Evolutionary conservation across 2,329 filamentous ascomycete species (phyloP), one percentile per base, ranked within the genome.

Genomic region (Curvularia hawaiiensis): DNA sequence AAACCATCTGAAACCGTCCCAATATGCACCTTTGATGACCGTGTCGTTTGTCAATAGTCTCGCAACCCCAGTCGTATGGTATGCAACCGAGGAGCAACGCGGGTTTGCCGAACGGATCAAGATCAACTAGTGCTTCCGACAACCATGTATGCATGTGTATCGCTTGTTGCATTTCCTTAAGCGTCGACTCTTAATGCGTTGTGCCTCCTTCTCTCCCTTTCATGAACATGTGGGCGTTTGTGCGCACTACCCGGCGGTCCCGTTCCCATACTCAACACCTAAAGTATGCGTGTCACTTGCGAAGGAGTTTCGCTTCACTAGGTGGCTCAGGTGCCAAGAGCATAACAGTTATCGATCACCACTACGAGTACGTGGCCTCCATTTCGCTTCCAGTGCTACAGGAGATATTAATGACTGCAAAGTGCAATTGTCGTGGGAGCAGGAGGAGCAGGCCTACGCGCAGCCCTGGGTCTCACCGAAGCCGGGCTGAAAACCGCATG

Each of bases 401-500:
- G 16, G 7, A 3, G 3, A 26, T 38, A 20, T 56, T 67, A 45
- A 67, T 52, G 1, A 33, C 20, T 0, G 1, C 9, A n/a, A 45
- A 74, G 73, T 68, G 77, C 78, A 24, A 77, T 80, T 35, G 78
- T 80, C 14, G 73, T 80, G 20, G 77, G 78, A 43, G 86, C 86
- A 60, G 86, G 86, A 61, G 86, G 86, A 69, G 84, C 86, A 60
- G 86, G 86, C 70, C 78, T 88, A 40, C 81, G 86, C 68, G 85
- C 86, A 50, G 85, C 85, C 57, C 85, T 88, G 66, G 86, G 86
- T 65, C 79, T 88, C 41, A 85, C 85, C 31, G 85, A 88, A 76
- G 83, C 84, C 62, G 85, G 85, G 9, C 82, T 88, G 68, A 85
- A 88, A 65, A 88, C 85, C 59, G 85, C 85, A 60, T 88, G 85